Evolutionary conservation across 75 land plant species (phyloP).

Genomic region (Azolla pinnata): DNA sequence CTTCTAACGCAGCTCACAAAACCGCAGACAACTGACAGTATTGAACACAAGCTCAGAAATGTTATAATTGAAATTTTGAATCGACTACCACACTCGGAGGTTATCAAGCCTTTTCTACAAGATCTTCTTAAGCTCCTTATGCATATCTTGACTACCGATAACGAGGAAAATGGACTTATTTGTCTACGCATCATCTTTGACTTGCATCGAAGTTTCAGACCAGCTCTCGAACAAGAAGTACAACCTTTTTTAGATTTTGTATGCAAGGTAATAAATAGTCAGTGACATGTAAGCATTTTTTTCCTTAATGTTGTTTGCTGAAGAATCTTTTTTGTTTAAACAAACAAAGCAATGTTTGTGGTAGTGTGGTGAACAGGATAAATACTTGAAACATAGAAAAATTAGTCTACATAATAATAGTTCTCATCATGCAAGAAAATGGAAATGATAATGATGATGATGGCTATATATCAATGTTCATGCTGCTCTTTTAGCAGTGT

Average conservation of each 20-base stretch:
- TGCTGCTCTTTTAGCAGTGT: too few relatives aligned
- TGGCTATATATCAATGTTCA: too few relatives aligned
- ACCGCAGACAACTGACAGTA: constrained; percentile 65
- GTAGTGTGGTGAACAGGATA: too few relatives aligned
- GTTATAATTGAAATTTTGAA: constrained; percentile 88
- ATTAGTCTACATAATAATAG: too few relatives aligned
- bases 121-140: constrained; percentile 85
- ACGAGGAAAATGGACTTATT: constrained; percentile 93
- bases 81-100: constrained; percentile 90
- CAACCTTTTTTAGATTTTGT: constrained; percentile 97
- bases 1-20: constrained; percentile 66
- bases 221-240: constrained; percentile 77
- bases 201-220: constrained; percentile 81
- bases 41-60: constrained; percentile 88
- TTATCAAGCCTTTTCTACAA: constrained; percentile 86
- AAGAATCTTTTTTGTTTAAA: too few relatives aligned
- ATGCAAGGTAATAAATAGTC: too few relatives aligned
- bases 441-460: too few relatives aligned
- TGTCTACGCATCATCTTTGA: constrained; percentile 90
- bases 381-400: too few relatives aligned
- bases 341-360: too few relatives aligned
- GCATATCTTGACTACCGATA: constrained; percentile 78
- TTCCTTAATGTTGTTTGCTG: constrained; percentile 8
- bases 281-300: too few relatives aligned
- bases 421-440: too few relatives aligned